A percentile compares a stretch with the other conserved stretches of the same genome.
phyloP scores from a whole-genome alignment of 2,329 filamentous ascomycete species.

The Pyricularia sp. region DNA sequence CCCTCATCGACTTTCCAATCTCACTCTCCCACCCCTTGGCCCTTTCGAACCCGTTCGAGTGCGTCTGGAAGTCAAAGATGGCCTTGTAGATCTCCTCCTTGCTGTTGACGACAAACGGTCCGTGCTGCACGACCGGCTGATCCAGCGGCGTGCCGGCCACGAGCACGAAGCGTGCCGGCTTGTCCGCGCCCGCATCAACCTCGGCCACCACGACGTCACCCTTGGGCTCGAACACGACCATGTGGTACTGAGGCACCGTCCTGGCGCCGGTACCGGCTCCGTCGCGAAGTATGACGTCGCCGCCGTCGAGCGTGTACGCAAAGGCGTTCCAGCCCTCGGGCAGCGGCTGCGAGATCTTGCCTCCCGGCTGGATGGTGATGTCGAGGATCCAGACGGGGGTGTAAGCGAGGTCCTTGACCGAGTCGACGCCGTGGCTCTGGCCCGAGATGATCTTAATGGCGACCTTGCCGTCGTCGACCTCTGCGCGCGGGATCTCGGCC shows the following conservation, averaged over 20 bases:
- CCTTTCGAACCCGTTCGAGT: constrained; percentile 67
- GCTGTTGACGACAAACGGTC: constrained; percentile 67
- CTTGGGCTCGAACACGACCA: constrained; percentile 71
- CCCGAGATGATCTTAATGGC: constrained; percentile 84
- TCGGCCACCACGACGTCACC: constrained; percentile 65
- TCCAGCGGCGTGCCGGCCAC: constrained; percentile 70
- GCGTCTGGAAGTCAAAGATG: constrained; percentile 59
- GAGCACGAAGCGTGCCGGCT: constrained; percentile 49
- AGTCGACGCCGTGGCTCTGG: constrained; percentile 70
- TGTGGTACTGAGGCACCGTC: constrained; percentile 61
- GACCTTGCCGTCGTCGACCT: constrained; percentile 59
- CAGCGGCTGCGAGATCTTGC: constrained; percentile 59
- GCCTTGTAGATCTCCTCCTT: constrained; percentile 65
- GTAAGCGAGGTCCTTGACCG: constrained; percentile 75
- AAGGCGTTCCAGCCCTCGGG: constrained; percentile 83
- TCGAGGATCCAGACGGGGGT: constrained; percentile 96
- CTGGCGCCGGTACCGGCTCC: constrained; percentile 33
- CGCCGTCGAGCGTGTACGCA: constrained; percentile 68
- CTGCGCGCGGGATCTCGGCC: constrained; percentile 64
- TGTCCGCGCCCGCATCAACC: constrained; percentile 52
- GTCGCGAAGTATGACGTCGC: constrained; percentile 45
- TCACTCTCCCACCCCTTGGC: constrained; percentile 70
- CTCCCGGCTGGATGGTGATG: constrained; percentile 66
- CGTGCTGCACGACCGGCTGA: constrained; percentile 72
- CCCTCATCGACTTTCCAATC: constrained; percentile 65